A percentile compares a stretch with the other conserved stretches of the same genome.
These are phyloP conservation scores for Cryptococcus maquisensis DNA, from an alignment of 1,284 basidiomycete genomes.

Conservation along the genomic window DNA sequence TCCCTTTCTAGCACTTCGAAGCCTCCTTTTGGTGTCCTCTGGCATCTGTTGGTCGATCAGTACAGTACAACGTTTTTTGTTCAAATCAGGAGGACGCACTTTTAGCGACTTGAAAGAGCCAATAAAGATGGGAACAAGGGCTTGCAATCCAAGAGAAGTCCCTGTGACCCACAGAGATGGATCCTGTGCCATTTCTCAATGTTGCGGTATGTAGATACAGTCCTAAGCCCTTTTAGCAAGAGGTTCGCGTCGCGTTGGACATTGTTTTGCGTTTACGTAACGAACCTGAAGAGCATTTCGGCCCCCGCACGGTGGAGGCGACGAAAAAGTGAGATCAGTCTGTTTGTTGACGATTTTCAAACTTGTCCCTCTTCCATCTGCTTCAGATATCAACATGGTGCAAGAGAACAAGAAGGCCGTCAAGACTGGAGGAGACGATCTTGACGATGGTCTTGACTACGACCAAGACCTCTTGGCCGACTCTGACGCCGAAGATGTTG, in stretches of 20 bases:
- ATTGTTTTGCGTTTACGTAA: too few relatives aligned
- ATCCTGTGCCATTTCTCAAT: slow-evolving; percentile 9
- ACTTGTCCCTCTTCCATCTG: too few relatives aligned
- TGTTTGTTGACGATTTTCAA: too few relatives aligned
- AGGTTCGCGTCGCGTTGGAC: background rate
- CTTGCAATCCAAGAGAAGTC: slow-evolving; percentile 37
- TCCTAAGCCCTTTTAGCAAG: background rate
- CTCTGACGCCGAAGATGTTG: slow-evolving; percentile 30
- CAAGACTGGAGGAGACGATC: slow-evolving; percentile 39
- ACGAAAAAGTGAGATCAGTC: too few relatives aligned
- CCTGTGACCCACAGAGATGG: slow-evolving; percentile 26
- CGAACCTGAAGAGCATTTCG: too few relatives aligned
- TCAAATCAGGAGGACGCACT: slow-evolving; percentile 22
- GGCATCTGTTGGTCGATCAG: slow-evolving; percentile 28
- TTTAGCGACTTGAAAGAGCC: slow-evolving; percentile 48
- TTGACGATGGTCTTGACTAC: slow-evolving; percentile 39
- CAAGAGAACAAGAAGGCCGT: slow-evolving; percentile 1
- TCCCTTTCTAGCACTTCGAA: slow-evolving; percentile 8
- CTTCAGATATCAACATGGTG: slow-evolving; percentile 3
- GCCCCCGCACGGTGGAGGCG: too few relatives aligned
- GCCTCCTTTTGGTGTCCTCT: slow-evolving; percentile 20
- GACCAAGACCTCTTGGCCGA: slow-evolving; percentile 24
- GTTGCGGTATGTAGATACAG: background rate
- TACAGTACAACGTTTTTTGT: slow-evolving; percentile 13
- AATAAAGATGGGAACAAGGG: slow-evolving; percentile 43